These are phyloP conservation scores for Schwanniomyces vanrijiae DNA, from an alignment of 805 yeast species.

Conservation along the genomic window DNA sequence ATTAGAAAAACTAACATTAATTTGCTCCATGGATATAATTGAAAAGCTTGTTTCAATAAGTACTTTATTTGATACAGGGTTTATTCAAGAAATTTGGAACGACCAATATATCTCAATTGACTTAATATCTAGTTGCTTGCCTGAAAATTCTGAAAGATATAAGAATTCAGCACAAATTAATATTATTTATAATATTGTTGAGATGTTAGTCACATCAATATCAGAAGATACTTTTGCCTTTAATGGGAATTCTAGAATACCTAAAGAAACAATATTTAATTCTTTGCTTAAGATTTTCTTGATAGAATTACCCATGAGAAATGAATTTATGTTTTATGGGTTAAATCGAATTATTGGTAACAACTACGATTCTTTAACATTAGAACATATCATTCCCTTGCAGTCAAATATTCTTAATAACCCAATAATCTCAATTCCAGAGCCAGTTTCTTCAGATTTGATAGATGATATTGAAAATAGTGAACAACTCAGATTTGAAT, in stretches of 20 bases:
- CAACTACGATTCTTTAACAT: conserved; percentile 40
- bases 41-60: conserved; percentile 41
- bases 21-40: conserved; percentile 55
- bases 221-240: conserved; percentile 27
- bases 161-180: conserved; percentile 43
- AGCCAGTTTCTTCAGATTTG: conserved; percentile 22
- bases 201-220: conserved; percentile 48
- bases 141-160: conserved; percentile 48
- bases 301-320: conserved; percentile 40
- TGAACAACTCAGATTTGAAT: conserved; percentile 9
- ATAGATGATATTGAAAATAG: conserved; percentile 3
- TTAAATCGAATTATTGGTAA: conserved; percentile 56
- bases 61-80: conserved; percentile 21
- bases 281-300: conserved; percentile 36
- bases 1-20: conserved; percentile 50
- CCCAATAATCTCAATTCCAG: conserved; percentile 22
- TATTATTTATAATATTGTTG: conserved; percentile 52
- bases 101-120: conserved; percentile 29
- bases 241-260: conserved; percentile 12
- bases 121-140: conserved; percentile 41
- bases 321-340: conserved; percentile 50
- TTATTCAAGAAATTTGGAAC: conserved; percentile 19
- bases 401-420: conserved; percentile 20
- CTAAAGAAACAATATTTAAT: conserved; percentile 18
- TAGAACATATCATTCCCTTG: conserved; percentile 44